These are phyloP conservation scores for Solanum chiquidenum DNA, from an alignment of 257 asterid genomes.

Conservation along the genomic window DNA sequence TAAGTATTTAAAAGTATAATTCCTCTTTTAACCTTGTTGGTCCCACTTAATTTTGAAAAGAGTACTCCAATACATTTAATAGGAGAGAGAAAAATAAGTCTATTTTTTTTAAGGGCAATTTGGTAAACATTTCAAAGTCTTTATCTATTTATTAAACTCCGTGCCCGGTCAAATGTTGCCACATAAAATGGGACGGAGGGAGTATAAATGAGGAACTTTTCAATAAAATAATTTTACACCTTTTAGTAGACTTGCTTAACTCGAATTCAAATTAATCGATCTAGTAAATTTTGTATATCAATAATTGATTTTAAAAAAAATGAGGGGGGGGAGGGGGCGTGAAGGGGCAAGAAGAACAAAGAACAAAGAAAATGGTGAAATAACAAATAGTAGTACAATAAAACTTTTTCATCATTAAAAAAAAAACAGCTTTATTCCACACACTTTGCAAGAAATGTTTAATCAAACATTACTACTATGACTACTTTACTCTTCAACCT, in stretches of 20 bases:
- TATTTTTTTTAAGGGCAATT: too few relatives aligned
- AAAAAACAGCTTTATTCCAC: not conserved
- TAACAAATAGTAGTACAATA: conserved; percentile 9
- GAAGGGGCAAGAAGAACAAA: not conserved
- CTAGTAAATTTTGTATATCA: not conserved
- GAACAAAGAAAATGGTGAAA: not conserved
- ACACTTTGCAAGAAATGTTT: not conserved
- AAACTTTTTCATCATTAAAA: conserved; percentile 35
- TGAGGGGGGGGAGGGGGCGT: not conserved
- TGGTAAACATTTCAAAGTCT: too few relatives aligned
- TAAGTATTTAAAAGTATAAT: too few relatives aligned
- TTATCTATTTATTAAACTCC: too few relatives aligned
- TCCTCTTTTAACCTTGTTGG: too few relatives aligned
- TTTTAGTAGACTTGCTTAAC: not conserved
- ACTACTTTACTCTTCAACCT: conserved; percentile 9
- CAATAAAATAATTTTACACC: not conserved
- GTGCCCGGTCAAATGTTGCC: too few relatives aligned
- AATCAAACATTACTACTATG: not conserved
- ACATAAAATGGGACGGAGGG: too few relatives aligned
- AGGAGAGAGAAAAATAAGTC: too few relatives aligned
- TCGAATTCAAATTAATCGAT: not conserved
- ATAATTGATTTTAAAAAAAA: too few relatives aligned
- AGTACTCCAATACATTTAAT: too few relatives aligned
- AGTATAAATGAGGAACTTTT: not conserved
- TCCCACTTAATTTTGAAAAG: too few relatives aligned